A percentile compares a stretch with the other conserved stretches of the same genome.
Conservation (phyloP, 1,139 yeast genomes). For the Pichia sp. region DNA sequence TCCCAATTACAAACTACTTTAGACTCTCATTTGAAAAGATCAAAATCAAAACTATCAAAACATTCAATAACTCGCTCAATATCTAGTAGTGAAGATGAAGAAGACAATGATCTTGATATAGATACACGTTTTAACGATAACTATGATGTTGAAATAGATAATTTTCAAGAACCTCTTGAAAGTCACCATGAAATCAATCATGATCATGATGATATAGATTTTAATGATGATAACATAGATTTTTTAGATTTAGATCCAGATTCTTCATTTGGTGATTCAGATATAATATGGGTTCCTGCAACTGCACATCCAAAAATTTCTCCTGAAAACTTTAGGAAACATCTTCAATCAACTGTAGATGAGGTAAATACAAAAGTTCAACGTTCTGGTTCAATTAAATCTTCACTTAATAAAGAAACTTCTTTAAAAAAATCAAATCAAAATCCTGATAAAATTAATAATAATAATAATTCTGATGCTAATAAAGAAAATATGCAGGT, state of each 20-base stretch:
- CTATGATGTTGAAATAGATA: too few species aligned
- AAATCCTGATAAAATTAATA: constrained; percentile 1
- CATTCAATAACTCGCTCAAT: constrained; percentile 4
- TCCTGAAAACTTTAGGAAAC: constrained; percentile 82
- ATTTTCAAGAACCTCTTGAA: too few species aligned
- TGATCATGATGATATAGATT: constrained; percentile 10
- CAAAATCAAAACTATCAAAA: constrained; percentile 14
- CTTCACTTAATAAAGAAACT: constrained; percentile 23
- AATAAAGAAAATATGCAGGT: constrained; percentile 1
- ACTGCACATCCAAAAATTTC: constrained; percentile 88
- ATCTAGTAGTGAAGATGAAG: background rate
- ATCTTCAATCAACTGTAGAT: constrained; percentile 73
- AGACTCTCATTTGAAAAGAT: constrained; percentile 6
- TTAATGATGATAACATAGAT: constrained; percentile 17
- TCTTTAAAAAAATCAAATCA: constrained; percentile 8
- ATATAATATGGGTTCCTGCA: constrained; percentile 89
- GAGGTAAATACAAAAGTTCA: constrained; percentile 54
- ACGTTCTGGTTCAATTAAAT: constrained; percentile 26
- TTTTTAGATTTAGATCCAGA: constrained; percentile 25
- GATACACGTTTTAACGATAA: constrained; percentile 2
- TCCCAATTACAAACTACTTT: background rate
- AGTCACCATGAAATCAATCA: too few species aligned
- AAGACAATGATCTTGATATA: constrained; percentile 1
- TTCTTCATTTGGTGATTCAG: constrained; percentile 31
- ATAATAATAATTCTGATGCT: background rate